Evolutionary conservation across 805 yeast genomes (phyloP).

Genomic region (Barnettozyma wickerhamii): DNA sequence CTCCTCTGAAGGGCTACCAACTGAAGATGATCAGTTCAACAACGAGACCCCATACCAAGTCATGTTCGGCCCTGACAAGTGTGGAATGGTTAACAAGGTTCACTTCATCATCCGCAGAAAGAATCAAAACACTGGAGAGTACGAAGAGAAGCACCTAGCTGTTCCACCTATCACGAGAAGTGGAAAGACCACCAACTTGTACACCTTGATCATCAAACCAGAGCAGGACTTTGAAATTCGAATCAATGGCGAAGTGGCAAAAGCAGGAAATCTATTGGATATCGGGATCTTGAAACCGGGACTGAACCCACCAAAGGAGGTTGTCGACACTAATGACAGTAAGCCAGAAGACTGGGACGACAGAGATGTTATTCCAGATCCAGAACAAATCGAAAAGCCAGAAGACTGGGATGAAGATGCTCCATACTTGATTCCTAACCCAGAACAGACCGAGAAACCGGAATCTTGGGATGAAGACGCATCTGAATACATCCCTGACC

Average conservation of each 20-base stretch:
- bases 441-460: constrained; percentile 57
- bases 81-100: constrained; percentile 77
- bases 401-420: constrained; percentile 79
- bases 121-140: constrained; percentile 48
- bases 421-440: constrained; percentile 63
- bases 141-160: constrained; percentile 65
- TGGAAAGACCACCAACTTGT: constrained; percentile 57
- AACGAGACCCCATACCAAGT: constrained; percentile 72
- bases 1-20: constrained; percentile 35
- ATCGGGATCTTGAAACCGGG: constrained; percentile 57
- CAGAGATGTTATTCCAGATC: constrained; percentile 61
- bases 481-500: constrained; percentile 58
- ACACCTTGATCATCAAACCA: constrained; percentile 69
- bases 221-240: constrained; percentile 74
- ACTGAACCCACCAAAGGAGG: constrained; percentile 59
- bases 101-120: constrained; percentile 68
- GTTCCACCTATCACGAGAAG: constrained; percentile 55
- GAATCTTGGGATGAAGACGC: constrained; percentile 73
- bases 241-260: constrained; percentile 70
- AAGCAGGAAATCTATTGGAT: constrained; percentile 63
- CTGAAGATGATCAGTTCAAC: constrained; percentile 44
- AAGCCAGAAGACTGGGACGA: constrained; percentile 89
- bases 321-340: constrained; percentile 50
- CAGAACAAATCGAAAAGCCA: constrained; percentile 60
- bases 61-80: constrained; percentile 94